Base-by-base conservation (phyloP, 202 grass and related monocot genomes). In the Saccharum hybrid region DNA sequence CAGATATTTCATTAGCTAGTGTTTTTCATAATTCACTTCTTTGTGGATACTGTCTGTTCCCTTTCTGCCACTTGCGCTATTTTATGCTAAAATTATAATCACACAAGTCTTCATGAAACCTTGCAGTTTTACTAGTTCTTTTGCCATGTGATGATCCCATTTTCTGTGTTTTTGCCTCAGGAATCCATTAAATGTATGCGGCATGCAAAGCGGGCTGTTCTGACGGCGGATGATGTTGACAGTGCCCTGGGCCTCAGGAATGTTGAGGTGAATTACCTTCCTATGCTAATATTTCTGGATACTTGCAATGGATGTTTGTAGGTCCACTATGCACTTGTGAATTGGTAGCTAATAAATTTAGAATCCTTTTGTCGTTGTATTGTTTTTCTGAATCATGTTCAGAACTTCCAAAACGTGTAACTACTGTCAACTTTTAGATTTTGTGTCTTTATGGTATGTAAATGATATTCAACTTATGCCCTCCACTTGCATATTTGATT, bases 171-270 rank as follows among this genome's bases (percentile, higher is more conserved):
- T 48, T 38, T 75, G 10, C 46, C 82, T 14, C 87, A 98, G 96
- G 96, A 98, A 87, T 89, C 92, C 26, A 93, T 98, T 60, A 98
- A 98, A 73, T 98, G 92, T 78, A 95, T 98, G 96, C 85, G 96
- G 26, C 96, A 98, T 87, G 90, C 92, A 59, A 98, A 95, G 71
- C 82, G 93, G 74, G 95, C 93, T 68, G 83, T 98, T 77, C 72
- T 98, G 86, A 93, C 85, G 26, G 85, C 89, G 0, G 96, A 98
- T 7, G 96, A 98, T 66, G 91, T 98, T 52, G 93, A 98, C 66
- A 95, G 92, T 71, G 92, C 96, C 54, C 96, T 98, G 40, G 90
- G 80, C 72, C 93, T 98, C 10, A 91, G 92, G 78, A 98, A 98
- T 81, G 93, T 98, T 30, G 96, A 98, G 91, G 96, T 95, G 37